Base-by-base conservation (phyloP, 2,329 filamentous ascomycete genomes). In the Colletotrichum limetticola region DNA sequence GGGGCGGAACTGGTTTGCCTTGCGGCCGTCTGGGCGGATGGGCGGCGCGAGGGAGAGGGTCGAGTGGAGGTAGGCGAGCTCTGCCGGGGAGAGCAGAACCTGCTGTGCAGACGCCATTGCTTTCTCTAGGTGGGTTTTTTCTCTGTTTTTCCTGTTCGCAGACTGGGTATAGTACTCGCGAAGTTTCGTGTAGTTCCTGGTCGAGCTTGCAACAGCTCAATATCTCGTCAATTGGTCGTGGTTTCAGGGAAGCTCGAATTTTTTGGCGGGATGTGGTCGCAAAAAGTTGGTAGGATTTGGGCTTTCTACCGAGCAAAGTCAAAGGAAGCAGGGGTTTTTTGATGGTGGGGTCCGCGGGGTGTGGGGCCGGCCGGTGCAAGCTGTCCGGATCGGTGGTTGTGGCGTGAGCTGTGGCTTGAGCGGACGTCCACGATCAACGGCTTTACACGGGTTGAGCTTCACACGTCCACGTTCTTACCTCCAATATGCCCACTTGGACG, bases 11-110 rank as follows among this genome's bases (percentile, higher is more conserved):
- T 98, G 94, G 42, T 91, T 94, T 24, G 95, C 86, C 22, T 90
- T 85, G 79, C 95, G 94, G 75, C 93, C 94, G 83, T 99, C 97
- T 26, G 96, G 94, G 28, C 97, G 95, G 81, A 98, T 93, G 24
- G 97, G 95, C 12, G 95, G 95, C 56, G 85, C 85, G 73, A 95
- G 92, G 8, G 91, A 89, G 79, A 99, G 94, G 6, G 96, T 95
- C 76, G 90, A 91, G 87, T 97, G 95, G 64, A 98, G 91, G 86
- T 98, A 99, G 78, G 95, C 95, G 79, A 99, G 94, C 86, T 99
- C 97, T 79, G 97, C 95, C 60, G 97, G 96, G 66, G 95, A 98
- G 83, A 98, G 92, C 78, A 95, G 92, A 79, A 91, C 90, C 84
- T 91, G 90, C 79, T 91, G 90, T 78, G 83, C 87, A 37, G 71